Evolutionary conservation across 306 rosid genomes (phyloP), one percentile per base, ranked within the genome.

Genomic region (Canavalia ensiformis): DNA sequence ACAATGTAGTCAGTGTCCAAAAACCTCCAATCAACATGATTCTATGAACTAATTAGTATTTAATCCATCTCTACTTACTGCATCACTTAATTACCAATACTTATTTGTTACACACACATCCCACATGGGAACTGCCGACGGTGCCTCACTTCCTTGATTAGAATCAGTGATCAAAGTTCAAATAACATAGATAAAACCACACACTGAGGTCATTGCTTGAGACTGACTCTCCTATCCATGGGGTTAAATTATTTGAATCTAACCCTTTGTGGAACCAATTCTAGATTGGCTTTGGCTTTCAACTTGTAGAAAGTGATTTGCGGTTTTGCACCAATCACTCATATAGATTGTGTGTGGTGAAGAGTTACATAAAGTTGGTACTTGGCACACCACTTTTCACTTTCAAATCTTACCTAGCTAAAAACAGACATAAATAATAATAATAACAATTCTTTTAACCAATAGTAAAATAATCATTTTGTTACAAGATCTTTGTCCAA

Each of bases 321-420:
- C 74, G 81, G 86, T 84, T 84, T 78, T 72, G 74, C 81, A 44
- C 55, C 81, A 71, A 84, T 87, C 88, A 74, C 86, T 84, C 83
- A 34, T 59, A 6, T 65, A 78, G 68, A 77, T 81, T 73, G 28
- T 67, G 86, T 84, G 25, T 73, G 90, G 88, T 87, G 49, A 87
- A 59, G 90, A 87, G 87, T 87, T 59, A 78, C 84, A 78, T 84
- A 59, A 56, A 84, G 86, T 84, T 81, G 81, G 87, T 87, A 84
- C 90, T 87, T 84, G 71, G 68, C 69, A 45, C 80, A 29, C 70
- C 44, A 49, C 86, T 87, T 84, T 73, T 81, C 86, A 74, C 84
- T 84, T 56, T 84, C 84, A 76, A 81, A 72, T 84, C 88, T 58
- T 72, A 78, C 86, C 84, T 74, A 65, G 81, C 35, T 50, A 52